Conservation (phyloP, 2,329 filamentous ascomycete species). For the Trichoderma pleuroti region DNA sequence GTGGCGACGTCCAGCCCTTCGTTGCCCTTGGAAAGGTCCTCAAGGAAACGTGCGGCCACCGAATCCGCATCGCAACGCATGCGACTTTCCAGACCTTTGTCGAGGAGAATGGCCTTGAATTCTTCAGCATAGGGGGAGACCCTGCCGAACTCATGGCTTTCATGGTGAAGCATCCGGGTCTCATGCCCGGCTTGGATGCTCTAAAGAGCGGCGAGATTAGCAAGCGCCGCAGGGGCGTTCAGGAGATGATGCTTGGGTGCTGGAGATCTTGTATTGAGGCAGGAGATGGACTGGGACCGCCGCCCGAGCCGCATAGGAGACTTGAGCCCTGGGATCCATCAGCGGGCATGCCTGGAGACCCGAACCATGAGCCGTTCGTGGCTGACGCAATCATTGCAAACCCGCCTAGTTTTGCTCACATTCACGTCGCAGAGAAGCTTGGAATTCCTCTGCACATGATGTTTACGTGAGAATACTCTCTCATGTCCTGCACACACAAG, state of each 20-base stretch:
- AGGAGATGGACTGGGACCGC: conserved; percentile 60
- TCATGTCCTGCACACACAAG: neutral
- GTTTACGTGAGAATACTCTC: conserved; percentile 66
- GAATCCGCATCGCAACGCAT: conserved; percentile 72
- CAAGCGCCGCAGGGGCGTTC: conserved; percentile 69
- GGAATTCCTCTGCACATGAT: conserved; percentile 77
- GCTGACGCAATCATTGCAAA: conserved; percentile 80
- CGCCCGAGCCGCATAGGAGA: conserved; percentile 42
- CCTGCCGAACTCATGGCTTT: conserved; percentile 78
- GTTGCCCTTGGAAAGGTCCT: conserved; percentile 65
- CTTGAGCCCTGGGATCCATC: conserved; percentile 45
- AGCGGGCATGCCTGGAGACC: conserved; percentile 38
- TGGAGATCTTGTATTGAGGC: conserved; percentile 84
- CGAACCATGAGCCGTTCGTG: conserved; percentile 62
- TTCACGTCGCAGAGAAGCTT: conserved; percentile 72
- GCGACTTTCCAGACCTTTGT: conserved; percentile 65
- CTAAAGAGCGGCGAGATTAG: conserved; percentile 73
- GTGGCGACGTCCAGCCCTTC: conserved; percentile 75
- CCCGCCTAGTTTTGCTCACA: conserved; percentile 71
- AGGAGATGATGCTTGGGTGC: conserved; percentile 76
- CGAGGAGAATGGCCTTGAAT: conserved; percentile 67
- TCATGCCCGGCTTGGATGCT: conserved; percentile 79
- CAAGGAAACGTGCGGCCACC: conserved; percentile 63
- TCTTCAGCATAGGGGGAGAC: conserved; percentile 73
- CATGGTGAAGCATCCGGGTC: conserved; percentile 84